Conservation (phyloP, 768 basidiomycete species). For the Phaffia australis region DNA sequence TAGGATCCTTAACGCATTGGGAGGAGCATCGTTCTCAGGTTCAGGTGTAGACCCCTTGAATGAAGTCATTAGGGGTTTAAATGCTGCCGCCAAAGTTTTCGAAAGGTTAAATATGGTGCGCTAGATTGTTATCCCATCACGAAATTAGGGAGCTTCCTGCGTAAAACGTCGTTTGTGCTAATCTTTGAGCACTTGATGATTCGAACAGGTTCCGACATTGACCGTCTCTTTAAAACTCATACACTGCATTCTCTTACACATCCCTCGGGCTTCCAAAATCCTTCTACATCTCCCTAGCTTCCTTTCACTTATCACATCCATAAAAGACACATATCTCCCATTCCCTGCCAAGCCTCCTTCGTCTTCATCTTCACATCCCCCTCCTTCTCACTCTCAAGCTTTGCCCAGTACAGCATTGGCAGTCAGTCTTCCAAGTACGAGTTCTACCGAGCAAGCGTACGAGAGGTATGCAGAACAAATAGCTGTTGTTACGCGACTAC, state of each 20-base stretch:
- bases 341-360: too few species aligned
- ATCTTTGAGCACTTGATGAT: not conserved
- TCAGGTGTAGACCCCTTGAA: constrained; percentile 1
- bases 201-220: not conserved
- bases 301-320: constrained; percentile 9
- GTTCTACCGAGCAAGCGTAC: too few species aligned
- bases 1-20: not conserved
- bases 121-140: not conserved
- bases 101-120: constrained; percentile 3
- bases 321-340: not conserved
- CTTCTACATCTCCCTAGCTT: constrained; percentile 18
- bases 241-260: constrained; percentile 2
- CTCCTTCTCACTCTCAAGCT: not conserved
- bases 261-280: constrained; percentile 11
- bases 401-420: too few species aligned
- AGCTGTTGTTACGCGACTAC: too few species aligned
- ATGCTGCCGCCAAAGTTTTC: constrained; percentile 4
- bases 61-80: constrained; percentile 7
- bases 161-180: not conserved
- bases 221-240: constrained; percentile 8
- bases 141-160: not conserved
- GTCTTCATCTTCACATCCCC: not conserved
- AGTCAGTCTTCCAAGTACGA: not conserved
- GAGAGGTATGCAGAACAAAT: too few species aligned
- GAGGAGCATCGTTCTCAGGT: not conserved